Base-by-base conservation (phyloP, 2,329 filamentous ascomycete species). In the Colletotrichum sp. region DNA sequence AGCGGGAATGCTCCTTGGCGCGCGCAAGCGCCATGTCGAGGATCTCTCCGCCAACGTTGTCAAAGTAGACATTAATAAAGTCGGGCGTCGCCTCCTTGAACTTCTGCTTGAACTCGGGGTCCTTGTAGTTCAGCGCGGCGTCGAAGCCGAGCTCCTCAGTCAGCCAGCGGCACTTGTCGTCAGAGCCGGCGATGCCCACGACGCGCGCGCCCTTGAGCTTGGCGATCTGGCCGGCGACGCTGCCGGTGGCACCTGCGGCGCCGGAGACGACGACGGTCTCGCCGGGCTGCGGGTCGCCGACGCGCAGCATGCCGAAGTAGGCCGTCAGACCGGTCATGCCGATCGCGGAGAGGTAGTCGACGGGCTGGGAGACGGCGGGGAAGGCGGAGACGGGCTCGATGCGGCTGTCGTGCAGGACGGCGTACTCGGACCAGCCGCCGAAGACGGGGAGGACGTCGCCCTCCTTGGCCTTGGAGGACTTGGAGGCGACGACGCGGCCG, bases 251-350 rank as follows among this genome's bases (percentile, higher is more conserved):
- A 3, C 94, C 94, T 0, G 94, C 94, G 3, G 94, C 94, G 8
- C 94, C 94, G 10, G 92, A 94, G 0, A 96, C 93, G 9, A 96
- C 93, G 2, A 96, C 94, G 6, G 93, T 92, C 78, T 96, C 93
- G 6, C 94, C 94, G 4, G 89, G 83, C 82, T 93, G 92, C 55
- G 93, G 91, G 71, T 93, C 86, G 4, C 91, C 94, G 61, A 96
- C 90, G 71, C 94, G 90, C 34, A 91, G 83, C 82, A 96, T 91
- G 24, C 94, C 94, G 78, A 94, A 94, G 85, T 95, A 96, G 3
- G 94, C 94, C 0, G 94, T 96, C 77, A 96, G 79, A 4, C 93
- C 93, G 0, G 94, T 95, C 83, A 92, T 85, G 15, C 94, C 94
- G 43, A 91, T 85, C 28, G 90, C 89, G 6, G 92, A 91, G 69